Evolutionary conservation across 441 rosid species (phyloP).

Genomic region (Adansonia madagascariensis): DNA sequence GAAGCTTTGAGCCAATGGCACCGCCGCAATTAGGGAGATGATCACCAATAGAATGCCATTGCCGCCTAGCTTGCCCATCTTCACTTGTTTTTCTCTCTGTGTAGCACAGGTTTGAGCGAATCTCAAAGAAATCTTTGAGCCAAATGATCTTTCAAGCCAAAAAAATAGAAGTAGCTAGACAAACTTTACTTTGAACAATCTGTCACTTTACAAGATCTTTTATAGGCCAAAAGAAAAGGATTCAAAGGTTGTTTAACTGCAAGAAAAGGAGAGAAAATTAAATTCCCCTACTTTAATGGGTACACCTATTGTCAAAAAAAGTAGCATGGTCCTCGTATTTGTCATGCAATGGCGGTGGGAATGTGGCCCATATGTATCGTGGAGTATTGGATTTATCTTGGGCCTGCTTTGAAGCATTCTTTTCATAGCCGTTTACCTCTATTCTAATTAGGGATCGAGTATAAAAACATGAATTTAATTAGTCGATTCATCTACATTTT

Average conservation of each 20-base stretch:
- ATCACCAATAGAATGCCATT: conserved; percentile 31
- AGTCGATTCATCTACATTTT: too few species aligned
- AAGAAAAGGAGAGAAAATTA: background rate
- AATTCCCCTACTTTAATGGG: background rate
- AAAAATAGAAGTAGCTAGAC: background rate
- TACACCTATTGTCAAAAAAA: background rate
- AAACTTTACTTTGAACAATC: background rate
- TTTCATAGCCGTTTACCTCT: too few species aligned
- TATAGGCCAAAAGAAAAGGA: background rate
- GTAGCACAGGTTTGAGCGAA: too few species aligned
- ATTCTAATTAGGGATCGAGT: too few species aligned
- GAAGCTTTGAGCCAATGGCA: conserved; percentile 39
- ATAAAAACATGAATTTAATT: too few species aligned
- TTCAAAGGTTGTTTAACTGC: conserved; percentile 32
- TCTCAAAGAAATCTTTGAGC: too few species aligned
- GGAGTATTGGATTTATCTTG: background rate
- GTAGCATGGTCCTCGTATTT: too few species aligned
- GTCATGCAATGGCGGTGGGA: too few species aligned
- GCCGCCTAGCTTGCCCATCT: conserved; percentile 40
- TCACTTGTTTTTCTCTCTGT: background rate
- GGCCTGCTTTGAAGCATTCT: background rate
- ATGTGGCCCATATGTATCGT: too few species aligned
- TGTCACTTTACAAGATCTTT: background rate
- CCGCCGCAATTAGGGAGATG: conserved; percentile 26
- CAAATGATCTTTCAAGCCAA: background rate